Evolutionary conservation across 768 basidiomycete genomes (phyloP), one percentile per base, ranked within the genome.

Genomic region (Lentinula sp.): DNA sequence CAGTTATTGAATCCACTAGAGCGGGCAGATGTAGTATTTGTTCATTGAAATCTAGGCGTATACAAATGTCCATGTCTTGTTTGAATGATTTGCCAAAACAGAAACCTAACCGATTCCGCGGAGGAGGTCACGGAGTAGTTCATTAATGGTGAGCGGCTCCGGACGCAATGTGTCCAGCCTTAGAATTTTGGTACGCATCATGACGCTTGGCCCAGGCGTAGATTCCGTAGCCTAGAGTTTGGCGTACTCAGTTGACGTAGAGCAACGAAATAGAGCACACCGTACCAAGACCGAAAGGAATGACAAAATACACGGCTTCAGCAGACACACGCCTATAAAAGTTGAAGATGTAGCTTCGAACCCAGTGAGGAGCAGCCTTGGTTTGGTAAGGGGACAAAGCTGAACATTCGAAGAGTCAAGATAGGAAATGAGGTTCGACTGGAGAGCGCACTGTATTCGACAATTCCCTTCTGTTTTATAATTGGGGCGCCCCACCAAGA

Each of bases 401-500:
- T 97, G 49, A 23, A 35, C 16, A 63, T 23, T 48, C 57, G 51
- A 5, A 23, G 4, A 43, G 39, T 32, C 23, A 41, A 42, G 55
- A 28, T 18, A 43, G 20, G 7, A 32, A 23, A 45, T 3, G 9
- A 10, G 6, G 2, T 20, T 15, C 16, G 32, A 28, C 49, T 41
- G 53, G 48, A 43, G 8, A 16, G 84, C 92, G 77, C 69, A 96
- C 95, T 81, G 81, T 96, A 97, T 68, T 80, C 76, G 55, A 83
- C 77, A 61, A 95, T 80, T 57, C 94, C 93, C 75, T 82, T 92
- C 69, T 88, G 86, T 71, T 85, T 86, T 66, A 79, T 79, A 62
- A 83, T 77, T 63, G 75, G 76, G 75, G 90, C 86, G 76, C 93
- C 94, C 93, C 94, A 97, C 94, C 94, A 97, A 56, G 87, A 78